These are phyloP conservation scores for Uromyces viciae-fabae DNA, from an alignment of 1,284 basidiomycete species.

Conservation along the genomic window DNA sequence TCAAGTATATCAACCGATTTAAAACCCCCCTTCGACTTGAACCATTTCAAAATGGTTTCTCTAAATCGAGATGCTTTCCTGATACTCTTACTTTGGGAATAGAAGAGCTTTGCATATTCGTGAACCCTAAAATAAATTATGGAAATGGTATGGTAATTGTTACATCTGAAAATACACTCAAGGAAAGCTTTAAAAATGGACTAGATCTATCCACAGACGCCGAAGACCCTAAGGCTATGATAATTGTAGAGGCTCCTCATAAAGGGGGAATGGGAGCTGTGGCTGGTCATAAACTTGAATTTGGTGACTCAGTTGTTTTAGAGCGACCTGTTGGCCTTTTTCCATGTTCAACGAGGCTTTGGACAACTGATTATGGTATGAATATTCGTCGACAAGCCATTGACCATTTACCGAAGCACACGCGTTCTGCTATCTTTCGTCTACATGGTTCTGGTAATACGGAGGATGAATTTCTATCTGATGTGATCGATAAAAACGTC, in stretches of 20 bases:
- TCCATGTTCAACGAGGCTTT: background rate
- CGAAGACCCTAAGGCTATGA: background rate
- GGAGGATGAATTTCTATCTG: conserved; percentile 13
- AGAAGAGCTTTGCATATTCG: conserved; percentile 17
- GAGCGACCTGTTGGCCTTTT: background rate
- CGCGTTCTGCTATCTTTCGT: conserved; percentile 4
- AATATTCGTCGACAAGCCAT: conserved; percentile 18
- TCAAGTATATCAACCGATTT: no score
- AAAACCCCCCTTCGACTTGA: no score
- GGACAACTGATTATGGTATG: background rate
- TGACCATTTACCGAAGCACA: conserved; percentile 22
- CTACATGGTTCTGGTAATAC: conserved; percentile 14
- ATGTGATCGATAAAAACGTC: background rate
- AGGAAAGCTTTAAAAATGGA: background rate
- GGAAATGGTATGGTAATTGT: conserved; percentile 34
- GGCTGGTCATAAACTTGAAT: conserved; percentile 4
- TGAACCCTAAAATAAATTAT: conserved; percentile 19
- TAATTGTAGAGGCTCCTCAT: conserved; percentile 20
- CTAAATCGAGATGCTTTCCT: conserved; percentile 9
- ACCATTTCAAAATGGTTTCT: conserved; percentile 18
- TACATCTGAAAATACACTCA: background rate
- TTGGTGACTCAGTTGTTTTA: background rate
- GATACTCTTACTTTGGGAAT: background rate
- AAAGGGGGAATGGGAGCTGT: conserved; percentile 35
- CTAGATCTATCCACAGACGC: conserved; percentile 19